phyloP scores from a whole-genome alignment of 2,329 filamentous ascomycete species.

The Talaromyces pinophilus region DNA sequence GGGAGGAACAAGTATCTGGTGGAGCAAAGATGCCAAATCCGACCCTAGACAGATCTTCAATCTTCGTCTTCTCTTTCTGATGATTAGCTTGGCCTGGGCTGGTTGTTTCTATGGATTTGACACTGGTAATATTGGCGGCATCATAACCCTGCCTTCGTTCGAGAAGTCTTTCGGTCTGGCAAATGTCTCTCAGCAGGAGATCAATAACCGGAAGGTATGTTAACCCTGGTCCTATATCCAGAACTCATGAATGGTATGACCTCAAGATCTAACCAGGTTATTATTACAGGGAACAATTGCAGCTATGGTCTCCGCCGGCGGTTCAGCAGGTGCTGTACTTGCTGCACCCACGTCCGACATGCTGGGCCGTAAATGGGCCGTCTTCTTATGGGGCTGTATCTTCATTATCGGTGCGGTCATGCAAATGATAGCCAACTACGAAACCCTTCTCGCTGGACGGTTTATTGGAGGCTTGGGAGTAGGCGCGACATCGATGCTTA shows the following conservation, averaged over 20 bases:
- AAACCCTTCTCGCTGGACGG: slow-evolving; percentile 41
- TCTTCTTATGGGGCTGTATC: slow-evolving; percentile 36
- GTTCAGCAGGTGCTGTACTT: slow-evolving; percentile 40
- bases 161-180: slow-evolving; percentile 40
- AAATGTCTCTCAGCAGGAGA: slow-evolving; percentile 30
- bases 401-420: slow-evolving; percentile 39
- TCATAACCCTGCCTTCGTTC: slow-evolving; percentile 42
- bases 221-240: neutral
- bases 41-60: slow-evolving; percentile 45
- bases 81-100: slow-evolving; percentile 39
- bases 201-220: slow-evolving; percentile 32
- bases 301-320: slow-evolving; percentile 38
- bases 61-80: slow-evolving; percentile 35
- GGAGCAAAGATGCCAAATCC: slow-evolving; percentile 39
- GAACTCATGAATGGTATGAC: neutral
- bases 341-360: slow-evolving; percentile 43
- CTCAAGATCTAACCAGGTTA: neutral
- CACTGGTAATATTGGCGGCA: slow-evolving; percentile 44
- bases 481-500: slow-evolving; percentile 43
- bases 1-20: slow-evolving; percentile 43
- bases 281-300: slow-evolving; percentile 25
- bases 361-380: slow-evolving; percentile 40
- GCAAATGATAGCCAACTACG: slow-evolving; percentile 41
- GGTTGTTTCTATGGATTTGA: slow-evolving; percentile 46
- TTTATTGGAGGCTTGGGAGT: slow-evolving; percentile 41